Evolutionary conservation across 192 early-diverging fungal genomes (phyloP).

Genomic region (Lunasporangiospora selenospora): DNA sequence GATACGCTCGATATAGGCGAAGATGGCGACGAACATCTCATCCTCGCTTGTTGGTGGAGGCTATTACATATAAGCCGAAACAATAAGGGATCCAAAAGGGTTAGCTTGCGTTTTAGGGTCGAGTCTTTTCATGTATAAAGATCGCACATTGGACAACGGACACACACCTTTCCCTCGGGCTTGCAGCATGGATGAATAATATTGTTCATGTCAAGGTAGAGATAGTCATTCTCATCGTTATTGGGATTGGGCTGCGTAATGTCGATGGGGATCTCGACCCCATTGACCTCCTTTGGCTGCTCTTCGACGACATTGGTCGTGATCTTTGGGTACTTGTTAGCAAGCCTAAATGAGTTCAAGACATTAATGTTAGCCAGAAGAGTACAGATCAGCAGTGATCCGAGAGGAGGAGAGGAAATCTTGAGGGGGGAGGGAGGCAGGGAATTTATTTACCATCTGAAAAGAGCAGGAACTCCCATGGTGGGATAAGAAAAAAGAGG

Average conservation of each 20-base stretch:
- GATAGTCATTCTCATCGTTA: constrained; percentile 90
- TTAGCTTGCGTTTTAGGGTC: too few species aligned
- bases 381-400: neutral
- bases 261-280: constrained; percentile 83
- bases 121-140: too few species aligned
- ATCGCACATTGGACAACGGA: too few species aligned
- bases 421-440: neutral
- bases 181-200: constrained; percentile 90
- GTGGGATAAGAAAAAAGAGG: neutral
- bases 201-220: constrained; percentile 99
- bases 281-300: constrained; percentile 70
- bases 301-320: constrained; percentile 78
- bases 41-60: constrained; percentile 82
- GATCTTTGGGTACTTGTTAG: constrained; percentile 78
- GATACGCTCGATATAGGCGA: constrained; percentile 96
- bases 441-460: constrained; percentile 50
- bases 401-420: neutral
- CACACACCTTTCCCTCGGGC: constrained; percentile 71
- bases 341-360: constrained; percentile 58
- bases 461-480: constrained; percentile 87
- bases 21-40: constrained; percentile 96
- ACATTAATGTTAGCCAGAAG: neutral
- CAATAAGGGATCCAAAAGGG: neutral
- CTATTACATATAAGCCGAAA: constrained; percentile 36
- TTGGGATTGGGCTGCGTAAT: constrained; percentile 90